These are phyloP conservation scores for Ophiostoma himal-ulmi DNA, from an alignment of 2,329 filamentous ascomycete genomes.

Conservation along the genomic window DNA sequence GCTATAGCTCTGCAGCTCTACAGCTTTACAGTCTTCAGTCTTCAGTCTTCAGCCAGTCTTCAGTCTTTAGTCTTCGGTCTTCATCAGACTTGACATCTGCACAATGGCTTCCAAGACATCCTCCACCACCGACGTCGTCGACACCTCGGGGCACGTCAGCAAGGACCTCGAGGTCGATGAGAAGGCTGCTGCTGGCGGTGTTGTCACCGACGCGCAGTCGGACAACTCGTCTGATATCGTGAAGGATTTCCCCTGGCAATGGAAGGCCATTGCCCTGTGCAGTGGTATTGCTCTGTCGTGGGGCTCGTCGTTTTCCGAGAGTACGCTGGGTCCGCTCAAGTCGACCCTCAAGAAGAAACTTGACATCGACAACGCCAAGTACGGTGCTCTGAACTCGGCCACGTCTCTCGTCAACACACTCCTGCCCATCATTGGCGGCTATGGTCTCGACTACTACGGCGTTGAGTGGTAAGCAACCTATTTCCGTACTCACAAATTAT, in stretches of 20 bases:
- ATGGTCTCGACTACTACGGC: slow-evolving; percentile 29
- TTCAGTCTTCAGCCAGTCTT: background rate
- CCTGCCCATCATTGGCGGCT: slow-evolving; percentile 30
- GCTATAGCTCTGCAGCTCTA: background rate
- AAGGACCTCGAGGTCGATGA: background rate
- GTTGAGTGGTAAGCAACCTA: slow-evolving; percentile 27
- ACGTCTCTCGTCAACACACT: slow-evolving; percentile 30
- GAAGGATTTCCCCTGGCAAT: slow-evolving; percentile 27
- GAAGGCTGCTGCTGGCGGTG: background rate
- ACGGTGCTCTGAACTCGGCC: slow-evolving; percentile 29
- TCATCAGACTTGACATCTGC: background rate
- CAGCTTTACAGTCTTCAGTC: background rate
- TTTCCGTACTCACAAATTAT: background rate
- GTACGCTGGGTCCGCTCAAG: slow-evolving; percentile 29
- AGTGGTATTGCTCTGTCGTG: slow-evolving; percentile 28
- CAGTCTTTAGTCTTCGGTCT: background rate
- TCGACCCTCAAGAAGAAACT: slow-evolving; percentile 26
- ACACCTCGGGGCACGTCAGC: background rate
- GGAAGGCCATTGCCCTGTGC: slow-evolving; percentile 28
- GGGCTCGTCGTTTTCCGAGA: slow-evolving; percentile 30
- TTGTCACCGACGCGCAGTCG: background rate
- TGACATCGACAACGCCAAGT: slow-evolving; percentile 28
- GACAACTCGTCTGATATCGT: slow-evolving; percentile 15
- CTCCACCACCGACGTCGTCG: background rate
- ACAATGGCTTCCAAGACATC: slow-evolving; percentile 7